phyloP scores from a whole-genome alignment of 495 filamentous ascomycete genomes.

The Penicillium riverlandense region DNA sequence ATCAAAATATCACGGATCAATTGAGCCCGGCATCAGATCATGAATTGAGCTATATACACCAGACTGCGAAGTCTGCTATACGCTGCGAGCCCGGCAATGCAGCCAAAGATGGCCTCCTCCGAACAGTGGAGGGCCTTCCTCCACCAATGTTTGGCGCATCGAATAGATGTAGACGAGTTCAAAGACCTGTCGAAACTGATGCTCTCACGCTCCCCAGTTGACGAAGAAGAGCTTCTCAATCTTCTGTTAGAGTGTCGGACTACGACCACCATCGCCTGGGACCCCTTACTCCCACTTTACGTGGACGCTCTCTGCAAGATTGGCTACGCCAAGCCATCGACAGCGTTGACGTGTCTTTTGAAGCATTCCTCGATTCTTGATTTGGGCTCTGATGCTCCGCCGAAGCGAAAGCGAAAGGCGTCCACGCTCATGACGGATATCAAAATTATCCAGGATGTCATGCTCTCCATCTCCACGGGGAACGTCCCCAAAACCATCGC shows the following conservation, averaged over 20 bases:
- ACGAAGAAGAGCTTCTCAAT: conserved; percentile 45
- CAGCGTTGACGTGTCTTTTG: conserved; percentile 51
- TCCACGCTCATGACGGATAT: conserved; percentile 41
- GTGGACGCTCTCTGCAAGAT: conserved; percentile 51
- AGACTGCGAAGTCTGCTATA: conserved; percentile 5
- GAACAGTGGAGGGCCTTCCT: conserved; percentile 41
- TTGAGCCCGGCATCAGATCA: conserved; percentile 1
- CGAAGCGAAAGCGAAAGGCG: conserved; percentile 8
- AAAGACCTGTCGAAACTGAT: conserved; percentile 29
- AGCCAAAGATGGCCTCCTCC: conserved; percentile 16
- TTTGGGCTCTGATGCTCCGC: conserved; percentile 8
- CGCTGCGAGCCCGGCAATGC: conserved; percentile 8
- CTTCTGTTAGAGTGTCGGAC: conserved; percentile 49
- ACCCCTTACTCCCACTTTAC: conserved; percentile 59
- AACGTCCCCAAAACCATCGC: conserved; percentile 18
- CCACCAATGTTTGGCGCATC: conserved; percentile 34
- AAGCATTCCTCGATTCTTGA: conserved; percentile 46
- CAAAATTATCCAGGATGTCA: conserved; percentile 37
- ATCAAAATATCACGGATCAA: neutral
- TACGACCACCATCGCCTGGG: conserved; percentile 44
- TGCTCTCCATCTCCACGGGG: conserved; percentile 33
- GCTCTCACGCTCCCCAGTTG: conserved; percentile 20
- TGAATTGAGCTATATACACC: neutral
- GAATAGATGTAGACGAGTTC: conserved; percentile 38
- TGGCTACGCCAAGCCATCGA: conserved; percentile 45